These are phyloP conservation scores for Penicillium silybi DNA, from an alignment of 495 filamentous ascomycete species.

Conservation along the genomic window DNA sequence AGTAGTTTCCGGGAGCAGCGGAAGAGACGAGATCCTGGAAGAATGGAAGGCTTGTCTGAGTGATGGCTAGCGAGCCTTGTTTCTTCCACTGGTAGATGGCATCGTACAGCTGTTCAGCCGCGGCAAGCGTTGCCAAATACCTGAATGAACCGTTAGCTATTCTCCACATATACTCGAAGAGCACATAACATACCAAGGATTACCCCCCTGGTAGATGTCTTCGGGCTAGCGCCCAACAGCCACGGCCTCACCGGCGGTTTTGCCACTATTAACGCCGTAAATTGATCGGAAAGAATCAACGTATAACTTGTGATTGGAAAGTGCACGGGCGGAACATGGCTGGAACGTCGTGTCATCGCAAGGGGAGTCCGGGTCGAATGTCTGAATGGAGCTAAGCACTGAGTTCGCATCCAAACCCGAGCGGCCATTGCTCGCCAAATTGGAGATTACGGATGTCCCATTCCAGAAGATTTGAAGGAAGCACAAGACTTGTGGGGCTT, in stretches of 20 bases:
- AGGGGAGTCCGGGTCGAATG: conserved; percentile 45
- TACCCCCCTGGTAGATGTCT: conserved; percentile 63
- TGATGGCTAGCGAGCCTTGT: conserved; percentile 41
- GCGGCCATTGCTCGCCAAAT: conserved; percentile 39
- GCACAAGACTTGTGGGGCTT: conserved; percentile 49
- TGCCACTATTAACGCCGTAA: conserved; percentile 38
- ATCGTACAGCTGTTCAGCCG: conserved; percentile 40
- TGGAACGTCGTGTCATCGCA: conserved; percentile 49
- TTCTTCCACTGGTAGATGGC: conserved; percentile 48
- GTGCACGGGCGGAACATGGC: conserved; percentile 43
- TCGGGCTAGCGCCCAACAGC: conserved; percentile 68
- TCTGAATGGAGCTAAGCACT: conserved; percentile 40
- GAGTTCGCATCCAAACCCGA: conserved; percentile 47
- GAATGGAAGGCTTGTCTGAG: conserved; percentile 35
- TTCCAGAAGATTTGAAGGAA: conserved; percentile 48
- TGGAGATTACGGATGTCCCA: conserved; percentile 38
- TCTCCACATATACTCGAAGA: neutral
- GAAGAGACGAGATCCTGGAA: conserved; percentile 40
- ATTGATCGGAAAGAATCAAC: conserved; percentile 51
- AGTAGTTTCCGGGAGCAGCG: conserved; percentile 35
- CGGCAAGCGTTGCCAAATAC: conserved; percentile 38
- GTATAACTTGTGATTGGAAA: conserved; percentile 48
- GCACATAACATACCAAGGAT: conserved; percentile 44
- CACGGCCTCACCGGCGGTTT: conserved; percentile 45
- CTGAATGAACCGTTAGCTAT: conserved; percentile 5